Conservation (phyloP, 2,329 filamentous ascomycete genomes). For the Fusarium sp. region DNA sequence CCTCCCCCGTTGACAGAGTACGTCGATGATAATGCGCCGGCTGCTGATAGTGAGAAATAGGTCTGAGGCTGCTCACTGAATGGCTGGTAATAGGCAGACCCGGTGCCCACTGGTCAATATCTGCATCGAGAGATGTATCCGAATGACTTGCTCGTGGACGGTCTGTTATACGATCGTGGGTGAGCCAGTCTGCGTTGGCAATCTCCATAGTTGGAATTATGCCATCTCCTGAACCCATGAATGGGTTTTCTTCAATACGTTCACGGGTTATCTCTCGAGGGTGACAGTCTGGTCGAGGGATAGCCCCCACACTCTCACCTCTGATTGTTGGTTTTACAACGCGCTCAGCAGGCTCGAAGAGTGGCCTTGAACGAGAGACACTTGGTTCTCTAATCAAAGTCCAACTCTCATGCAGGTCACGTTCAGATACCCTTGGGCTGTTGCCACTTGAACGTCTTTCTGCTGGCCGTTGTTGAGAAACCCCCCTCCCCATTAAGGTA, state of each 20-base stretch:
- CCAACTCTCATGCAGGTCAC: neutral
- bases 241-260: constrained; percentile 28
- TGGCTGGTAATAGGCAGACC: constrained; percentile 30
- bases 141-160: constrained; percentile 17
- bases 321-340: neutral
- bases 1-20: constrained; percentile 21
- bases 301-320: neutral
- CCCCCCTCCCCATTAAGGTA: neutral
- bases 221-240: constrained; percentile 18
- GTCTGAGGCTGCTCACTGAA: constrained; percentile 27
- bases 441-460: constrained; percentile 2
- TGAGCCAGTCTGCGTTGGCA: constrained; percentile 27
- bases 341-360: neutral
- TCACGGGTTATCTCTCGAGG: constrained; percentile 10
- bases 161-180: neutral
- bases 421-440: constrained; percentile 7
- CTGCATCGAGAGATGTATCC: constrained; percentile 27
- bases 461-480: neutral
- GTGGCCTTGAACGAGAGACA: neutral
- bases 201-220: constrained; percentile 23
- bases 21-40: constrained; percentile 1
- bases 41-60: neutral
- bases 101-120: constrained; percentile 28
- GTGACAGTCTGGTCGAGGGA: neutral
- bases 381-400: neutral